Percentiles rank a stretch among this genome's conserved stretches.
Evolutionary conservation across 345 rosid genomes (phyloP).

Genomic region (Pugionium cornutum): DNA sequence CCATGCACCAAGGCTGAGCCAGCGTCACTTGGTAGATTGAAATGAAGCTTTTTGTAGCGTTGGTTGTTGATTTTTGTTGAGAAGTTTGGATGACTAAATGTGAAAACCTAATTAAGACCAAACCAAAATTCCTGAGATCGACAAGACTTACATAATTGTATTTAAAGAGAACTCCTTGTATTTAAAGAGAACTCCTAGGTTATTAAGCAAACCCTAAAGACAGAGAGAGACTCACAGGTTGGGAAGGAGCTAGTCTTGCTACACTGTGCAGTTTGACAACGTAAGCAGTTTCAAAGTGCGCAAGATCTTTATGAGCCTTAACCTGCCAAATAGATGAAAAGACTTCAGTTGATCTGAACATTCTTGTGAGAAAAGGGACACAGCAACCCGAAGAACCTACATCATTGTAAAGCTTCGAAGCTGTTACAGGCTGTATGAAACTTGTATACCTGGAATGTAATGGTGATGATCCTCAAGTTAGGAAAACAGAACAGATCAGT

Average conservation of each 20-base stretch:
- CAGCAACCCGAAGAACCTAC: conserved; percentile 45
- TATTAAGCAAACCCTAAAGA: conserved; percentile 3
- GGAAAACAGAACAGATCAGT: conserved; percentile 15
- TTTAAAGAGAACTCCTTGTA: conserved; percentile 5
- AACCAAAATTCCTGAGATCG: conserved; percentile 1
- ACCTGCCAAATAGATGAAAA: conserved; percentile 53
- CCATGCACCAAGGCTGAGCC: conserved; percentile 94
- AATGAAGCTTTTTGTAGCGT: conserved; percentile 73
- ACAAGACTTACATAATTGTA: conserved; percentile 14
- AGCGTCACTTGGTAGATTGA: conserved; percentile 66
- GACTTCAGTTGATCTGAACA: conserved; percentile 12
- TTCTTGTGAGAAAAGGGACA: conserved; percentile 15
- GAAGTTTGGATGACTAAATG: conserved; percentile 79
- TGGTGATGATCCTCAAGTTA: conserved; percentile 15
- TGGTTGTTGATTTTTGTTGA: conserved; percentile 65
- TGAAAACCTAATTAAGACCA: conserved; percentile 64
- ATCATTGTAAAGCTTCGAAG: conserved; percentile 85
- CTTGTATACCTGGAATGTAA: conserved; percentile 77
- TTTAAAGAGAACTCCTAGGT: neutral
- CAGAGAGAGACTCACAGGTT: conserved; percentile 59
- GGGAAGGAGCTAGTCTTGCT: conserved; percentile 81
- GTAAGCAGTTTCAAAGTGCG: conserved; percentile 94
- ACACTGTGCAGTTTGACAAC: conserved; percentile 91
- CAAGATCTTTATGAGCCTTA: conserved; percentile 84
- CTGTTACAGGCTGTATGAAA: conserved; percentile 90